phyloP scores from a whole-genome alignment of 2,329 filamentous ascomycete species.

The Trematosphaeria pertusa region DNA sequence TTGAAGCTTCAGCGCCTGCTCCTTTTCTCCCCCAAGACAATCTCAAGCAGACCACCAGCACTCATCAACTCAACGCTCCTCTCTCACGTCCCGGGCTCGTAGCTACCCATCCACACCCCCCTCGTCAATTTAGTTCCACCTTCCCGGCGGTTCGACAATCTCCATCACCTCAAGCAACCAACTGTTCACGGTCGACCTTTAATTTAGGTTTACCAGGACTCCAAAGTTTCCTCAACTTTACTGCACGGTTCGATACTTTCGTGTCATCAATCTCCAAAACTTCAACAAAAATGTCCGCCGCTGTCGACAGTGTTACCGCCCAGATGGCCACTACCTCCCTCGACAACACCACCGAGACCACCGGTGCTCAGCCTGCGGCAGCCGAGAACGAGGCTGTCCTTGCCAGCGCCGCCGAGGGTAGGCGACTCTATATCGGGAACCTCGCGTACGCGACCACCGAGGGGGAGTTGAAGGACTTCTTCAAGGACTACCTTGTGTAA shows the following conservation, averaged over 20 bases:
- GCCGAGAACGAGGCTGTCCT: constrained; percentile 88
- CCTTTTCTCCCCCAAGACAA: constrained; percentile 44
- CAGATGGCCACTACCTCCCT: constrained; percentile 70
- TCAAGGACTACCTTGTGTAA: constrained; percentile 99
- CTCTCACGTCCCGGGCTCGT: constrained; percentile 50
- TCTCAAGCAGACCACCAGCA: constrained; percentile 30
- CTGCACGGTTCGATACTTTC: constrained; percentile 50
- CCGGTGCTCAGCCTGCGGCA: constrained; percentile 70
- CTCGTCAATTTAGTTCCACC: constrained; percentile 59
- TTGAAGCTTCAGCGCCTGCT: constrained; percentile 30
- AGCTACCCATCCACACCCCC: constrained; percentile 61
- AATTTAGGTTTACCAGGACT: constrained; percentile 50
- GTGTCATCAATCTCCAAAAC: constrained; percentile 63
- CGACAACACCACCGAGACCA: constrained; percentile 63
- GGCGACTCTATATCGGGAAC: constrained; percentile 99
- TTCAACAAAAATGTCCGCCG: constrained; percentile 79
- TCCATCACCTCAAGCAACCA: constrained; percentile 37
- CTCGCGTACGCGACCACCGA: constrained; percentile 99
- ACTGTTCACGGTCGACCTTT: constrained; percentile 50
- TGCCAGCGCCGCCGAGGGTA: constrained; percentile 97
- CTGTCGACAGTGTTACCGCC: constrained; percentile 80
- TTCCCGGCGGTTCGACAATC: constrained; percentile 55
- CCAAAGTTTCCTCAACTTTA: constrained; percentile 51
- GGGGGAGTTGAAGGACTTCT: constrained; percentile 99
- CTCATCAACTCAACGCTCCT: constrained; percentile 36